These are phyloP conservation scores for Beauveria australis DNA, from an alignment of 2,329 filamentous ascomycete species.

Conservation along the genomic window DNA sequence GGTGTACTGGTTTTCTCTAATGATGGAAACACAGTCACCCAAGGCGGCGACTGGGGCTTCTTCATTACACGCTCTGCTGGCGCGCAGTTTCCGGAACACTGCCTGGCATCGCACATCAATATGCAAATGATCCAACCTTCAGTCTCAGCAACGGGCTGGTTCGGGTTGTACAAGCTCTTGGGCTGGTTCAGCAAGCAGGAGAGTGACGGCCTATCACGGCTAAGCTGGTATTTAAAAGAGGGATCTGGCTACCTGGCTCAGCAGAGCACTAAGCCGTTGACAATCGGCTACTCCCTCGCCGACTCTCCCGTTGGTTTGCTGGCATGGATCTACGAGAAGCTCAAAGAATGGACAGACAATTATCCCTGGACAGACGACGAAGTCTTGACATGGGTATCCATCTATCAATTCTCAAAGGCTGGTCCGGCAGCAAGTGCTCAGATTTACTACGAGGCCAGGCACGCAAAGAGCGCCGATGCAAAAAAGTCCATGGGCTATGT, in stretches of 20 bases:
- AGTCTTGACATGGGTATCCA: slow-evolving; percentile 63
- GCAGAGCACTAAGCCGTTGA: slow-evolving; percentile 61
- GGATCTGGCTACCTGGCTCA: slow-evolving; percentile 30
- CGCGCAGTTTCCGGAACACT: slow-evolving; percentile 48
- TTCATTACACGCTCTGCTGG: slow-evolving; percentile 54
- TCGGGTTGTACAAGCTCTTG: slow-evolving; percentile 16
- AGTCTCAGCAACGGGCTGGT: slow-evolving; percentile 37
- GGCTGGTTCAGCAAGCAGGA: slow-evolving; percentile 29
- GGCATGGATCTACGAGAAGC: slow-evolving; percentile 75
- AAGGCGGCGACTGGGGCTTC: slow-evolving; percentile 63
- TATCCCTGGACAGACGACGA: slow-evolving; percentile 72
- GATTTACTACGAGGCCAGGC: slow-evolving; percentile 64
- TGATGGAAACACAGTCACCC: slow-evolving; percentile 23
- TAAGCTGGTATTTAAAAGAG: slow-evolving; percentile 47
- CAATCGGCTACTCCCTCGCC: slow-evolving; percentile 58
- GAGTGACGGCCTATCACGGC: slow-evolving; percentile 41
- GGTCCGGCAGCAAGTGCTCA: slow-evolving; percentile 59
- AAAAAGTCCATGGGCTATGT: slow-evolving; percentile 20
- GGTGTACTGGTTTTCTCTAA: background rate
- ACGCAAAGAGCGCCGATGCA: slow-evolving; percentile 23
- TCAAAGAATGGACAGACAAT: slow-evolving; percentile 65
- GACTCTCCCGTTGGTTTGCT: slow-evolving; percentile 64
- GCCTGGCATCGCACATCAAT: slow-evolving; percentile 36
- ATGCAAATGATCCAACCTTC: slow-evolving; percentile 36
- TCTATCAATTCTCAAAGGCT: slow-evolving; percentile 63